Percentiles rank a stretch among this genome's conserved stretches.
Conservation (phyloP, 192 early-diverging fungal species). For the Rhizophagus clarus region DNA sequence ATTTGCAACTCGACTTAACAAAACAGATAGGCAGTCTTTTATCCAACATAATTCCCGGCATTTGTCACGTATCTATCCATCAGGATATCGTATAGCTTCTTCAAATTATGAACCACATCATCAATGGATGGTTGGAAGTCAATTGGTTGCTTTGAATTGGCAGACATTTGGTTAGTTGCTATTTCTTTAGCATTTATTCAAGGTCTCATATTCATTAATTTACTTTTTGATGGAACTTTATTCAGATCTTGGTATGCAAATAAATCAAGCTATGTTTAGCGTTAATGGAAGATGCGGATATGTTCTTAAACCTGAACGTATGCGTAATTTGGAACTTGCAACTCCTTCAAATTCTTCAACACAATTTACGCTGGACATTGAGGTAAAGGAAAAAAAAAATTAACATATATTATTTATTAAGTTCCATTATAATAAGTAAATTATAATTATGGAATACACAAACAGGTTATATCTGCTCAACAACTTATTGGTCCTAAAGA, state of each 20-base stretch:
- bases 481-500: conserved; percentile 70
- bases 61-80: conserved; percentile 82
- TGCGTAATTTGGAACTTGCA: conserved; percentile 40
- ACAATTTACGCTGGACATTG: conserved; percentile 34
- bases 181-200: background rate
- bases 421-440: too few relatives aligned
- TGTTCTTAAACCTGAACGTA: conserved; percentile 69
- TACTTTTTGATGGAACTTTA: background rate
- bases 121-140: conserved; percentile 80
- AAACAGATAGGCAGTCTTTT: conserved; percentile 55
- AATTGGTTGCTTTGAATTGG: conserved; percentile 90
- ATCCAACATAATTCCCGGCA: conserved; percentile 58
- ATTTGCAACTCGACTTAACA: conserved; percentile 54
- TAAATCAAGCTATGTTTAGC: conserved; percentile 85
- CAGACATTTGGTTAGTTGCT: conserved; percentile 68
- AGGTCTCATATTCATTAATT: background rate
- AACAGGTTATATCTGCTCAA: conserved; percentile 67
- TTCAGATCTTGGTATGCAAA: conserved; percentile 73
- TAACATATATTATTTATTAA: too few relatives aligned
- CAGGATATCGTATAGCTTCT: conserved; percentile 73
- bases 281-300: conserved; percentile 76
- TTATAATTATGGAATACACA: background rate
- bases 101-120: conserved; percentile 84
- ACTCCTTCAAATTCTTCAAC: conserved; percentile 34
- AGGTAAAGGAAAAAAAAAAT: conserved; percentile 33